Evolutionary conservation across 768 basidiomycete species (phyloP).

Genomic region (Tulasnella sp.): DNA sequence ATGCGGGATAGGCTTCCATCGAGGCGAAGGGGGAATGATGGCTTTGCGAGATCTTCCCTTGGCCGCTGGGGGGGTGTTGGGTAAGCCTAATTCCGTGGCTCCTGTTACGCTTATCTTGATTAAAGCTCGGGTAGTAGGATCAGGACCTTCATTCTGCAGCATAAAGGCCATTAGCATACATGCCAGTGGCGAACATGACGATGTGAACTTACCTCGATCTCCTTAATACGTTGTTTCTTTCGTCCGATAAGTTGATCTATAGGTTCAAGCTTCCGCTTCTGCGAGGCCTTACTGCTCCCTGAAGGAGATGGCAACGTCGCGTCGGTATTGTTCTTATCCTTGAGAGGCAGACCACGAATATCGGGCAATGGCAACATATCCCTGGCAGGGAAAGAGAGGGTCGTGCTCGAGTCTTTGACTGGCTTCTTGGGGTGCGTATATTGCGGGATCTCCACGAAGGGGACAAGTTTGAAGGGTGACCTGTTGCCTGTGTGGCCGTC

Average conservation of each 20-base stretch:
- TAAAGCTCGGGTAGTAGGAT: too few relatives aligned
- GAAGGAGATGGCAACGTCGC: not conserved
- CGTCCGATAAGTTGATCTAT: not conserved
- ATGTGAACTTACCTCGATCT: too few relatives aligned
- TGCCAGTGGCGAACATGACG: too few relatives aligned
- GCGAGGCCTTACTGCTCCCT: not conserved
- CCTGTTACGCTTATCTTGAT: too few relatives aligned
- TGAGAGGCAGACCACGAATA: not conserved
- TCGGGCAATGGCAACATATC: too few relatives aligned
- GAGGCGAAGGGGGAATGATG: constrained; percentile 35
- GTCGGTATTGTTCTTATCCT: not conserved
- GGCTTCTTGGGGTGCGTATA: not conserved
- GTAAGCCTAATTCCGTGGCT: too few relatives aligned
- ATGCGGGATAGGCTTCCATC: constrained; percentile 43
- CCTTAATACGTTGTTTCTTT: not conserved
- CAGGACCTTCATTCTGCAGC: too few relatives aligned
- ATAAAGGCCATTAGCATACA: too few relatives aligned
- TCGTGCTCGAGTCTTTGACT: not conserved
- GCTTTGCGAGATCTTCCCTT: constrained; percentile 21
- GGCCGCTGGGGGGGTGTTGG: too few relatives aligned
- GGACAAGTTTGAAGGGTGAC: constrained; percentile 62
- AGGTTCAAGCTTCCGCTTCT: not conserved
- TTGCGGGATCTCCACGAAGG: constrained; percentile 32
- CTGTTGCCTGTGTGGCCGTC: constrained; percentile 8
- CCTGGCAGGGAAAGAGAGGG: not conserved